Conservation (phyloP, 2,329 filamentous ascomycete genomes). For the Sphaerostilbella broomeana region DNA sequence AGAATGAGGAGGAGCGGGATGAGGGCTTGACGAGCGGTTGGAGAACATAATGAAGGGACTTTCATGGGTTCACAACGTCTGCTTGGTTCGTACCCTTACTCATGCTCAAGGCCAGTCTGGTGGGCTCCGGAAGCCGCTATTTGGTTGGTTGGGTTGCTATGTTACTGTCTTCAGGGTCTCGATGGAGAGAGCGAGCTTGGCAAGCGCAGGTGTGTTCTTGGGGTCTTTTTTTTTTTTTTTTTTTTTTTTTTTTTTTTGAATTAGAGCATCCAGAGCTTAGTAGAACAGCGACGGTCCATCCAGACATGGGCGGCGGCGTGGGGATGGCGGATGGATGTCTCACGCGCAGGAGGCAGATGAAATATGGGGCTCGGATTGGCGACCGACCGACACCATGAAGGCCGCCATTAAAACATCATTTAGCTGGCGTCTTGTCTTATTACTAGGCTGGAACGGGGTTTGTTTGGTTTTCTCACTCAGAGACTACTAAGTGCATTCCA, state of each 20-base stretch:
- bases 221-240: not conserved
- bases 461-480: not conserved
- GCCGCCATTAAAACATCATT: too few relatives aligned
- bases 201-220: not conserved
- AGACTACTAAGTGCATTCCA: not conserved
- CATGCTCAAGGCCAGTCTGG: constrained; percentile 5
- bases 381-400: too few relatives aligned
- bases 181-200: not conserved
- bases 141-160: constrained; percentile 3
- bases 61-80: constrained; percentile 10
- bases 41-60: constrained; percentile 11
- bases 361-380: constrained; percentile 3
- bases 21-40: constrained; percentile 5
- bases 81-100: constrained; percentile 4
- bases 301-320: not conserved
- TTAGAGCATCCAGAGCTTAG: too few relatives aligned
- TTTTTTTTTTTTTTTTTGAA: too few relatives aligned
- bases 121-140: not conserved
- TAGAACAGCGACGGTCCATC: not conserved
- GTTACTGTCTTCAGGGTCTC: not conserved
- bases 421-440: too few relatives aligned
- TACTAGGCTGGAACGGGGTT: not conserved
- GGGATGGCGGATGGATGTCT: constrained; percentile 3
- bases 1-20: not conserved
- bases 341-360: too few relatives aligned